Base-by-base conservation (phyloP, 805 yeast species). In the Candida xiaguanensis region DNA sequence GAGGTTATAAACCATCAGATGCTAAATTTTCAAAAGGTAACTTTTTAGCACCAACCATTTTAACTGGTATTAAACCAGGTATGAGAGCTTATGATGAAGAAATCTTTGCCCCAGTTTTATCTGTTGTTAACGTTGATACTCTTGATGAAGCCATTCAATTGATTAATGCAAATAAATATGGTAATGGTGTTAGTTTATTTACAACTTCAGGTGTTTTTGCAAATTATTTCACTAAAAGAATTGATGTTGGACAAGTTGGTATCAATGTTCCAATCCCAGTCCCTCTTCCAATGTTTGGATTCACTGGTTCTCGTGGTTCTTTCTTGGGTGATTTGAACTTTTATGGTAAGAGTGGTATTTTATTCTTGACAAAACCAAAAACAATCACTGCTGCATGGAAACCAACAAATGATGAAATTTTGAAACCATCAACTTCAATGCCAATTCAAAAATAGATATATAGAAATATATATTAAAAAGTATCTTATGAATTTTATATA, bases 211-310 rank as follows among this genome's bases (percentile, higher is more conserved):
- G 90, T 9, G 66, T 83, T 16, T 67, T 75, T n/a, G 84, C 85
- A 3, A 82, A 80, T 59, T 77, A 77, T 56, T 82, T 83, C 68
- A 80, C 75, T 57, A 77, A 72, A 61, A 72, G 77, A 47, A 76
- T 82, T 45, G 84, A 80, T 43, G 78, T 82, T 40, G 90, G 90
- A 23, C 89, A 82, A 61, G 85, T 82, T 36, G 90, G 90, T 40
- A 71, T 82, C 50, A 82, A 82, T 52, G 87, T 82, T 26, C 89
- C 90, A 12, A 83, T 82, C 45, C 90, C 90, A 4, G 90, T 82
- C 14, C 90, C 90, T 36, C 66, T 83, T 58, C 89, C 90, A 43
- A 80, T 83, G 85, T 82, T 82, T 61, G 79, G 86, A 3, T 82
- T 82, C 67, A 83, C 90, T 9, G 90, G 90, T 19, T 77, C 77